These are phyloP conservation scores for Sphaerulina musiva DNA, from an alignment of 2,329 filamentous ascomycete species.

Conservation along the genomic window DNA sequence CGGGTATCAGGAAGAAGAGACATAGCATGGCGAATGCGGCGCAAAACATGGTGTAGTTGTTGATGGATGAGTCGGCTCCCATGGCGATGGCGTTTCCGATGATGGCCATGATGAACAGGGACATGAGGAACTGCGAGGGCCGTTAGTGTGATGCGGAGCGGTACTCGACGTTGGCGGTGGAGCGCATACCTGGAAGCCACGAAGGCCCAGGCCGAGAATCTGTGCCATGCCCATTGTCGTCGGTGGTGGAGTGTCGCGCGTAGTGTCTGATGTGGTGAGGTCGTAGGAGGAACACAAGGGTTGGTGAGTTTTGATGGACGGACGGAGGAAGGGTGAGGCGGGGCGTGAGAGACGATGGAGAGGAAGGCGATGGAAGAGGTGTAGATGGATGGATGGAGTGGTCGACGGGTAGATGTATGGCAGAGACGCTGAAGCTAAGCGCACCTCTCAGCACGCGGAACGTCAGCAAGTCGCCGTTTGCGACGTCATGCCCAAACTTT, in stretches of 20 bases:
- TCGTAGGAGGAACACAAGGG: no score
- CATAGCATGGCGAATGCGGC: constrained; percentile 60
- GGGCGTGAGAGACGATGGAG: no score
- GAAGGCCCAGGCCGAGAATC: constrained; percentile 26
- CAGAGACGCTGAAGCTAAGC: no score
- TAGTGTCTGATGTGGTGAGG: no score
- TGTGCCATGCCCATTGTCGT: constrained; percentile 16
- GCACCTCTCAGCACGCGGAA: no score
- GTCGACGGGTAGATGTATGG: no score
- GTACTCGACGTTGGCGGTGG: background rate
- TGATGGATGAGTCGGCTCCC: constrained; percentile 41
- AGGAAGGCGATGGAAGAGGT: no score
- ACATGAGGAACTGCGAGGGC: constrained; percentile 49
- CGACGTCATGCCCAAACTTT: no score
- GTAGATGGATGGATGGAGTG: no score
- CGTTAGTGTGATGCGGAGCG: background rate
- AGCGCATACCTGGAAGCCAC: constrained; percentile 16
- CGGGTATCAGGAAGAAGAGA: constrained; percentile 55
- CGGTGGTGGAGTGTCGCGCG: background rate
- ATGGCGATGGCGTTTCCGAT: constrained; percentile 59
- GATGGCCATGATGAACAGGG: constrained; percentile 55
- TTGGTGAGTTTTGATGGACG: no score
- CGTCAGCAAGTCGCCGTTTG: no score
- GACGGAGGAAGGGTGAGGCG: no score
- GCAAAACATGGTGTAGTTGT: constrained; percentile 60